A percentile compares a stretch with the other conserved stretches of the same genome.
These are phyloP conservation scores for Coniella lustricola DNA, from an alignment of 2,329 filamentous ascomycete species.

Conservation along the genomic window DNA sequence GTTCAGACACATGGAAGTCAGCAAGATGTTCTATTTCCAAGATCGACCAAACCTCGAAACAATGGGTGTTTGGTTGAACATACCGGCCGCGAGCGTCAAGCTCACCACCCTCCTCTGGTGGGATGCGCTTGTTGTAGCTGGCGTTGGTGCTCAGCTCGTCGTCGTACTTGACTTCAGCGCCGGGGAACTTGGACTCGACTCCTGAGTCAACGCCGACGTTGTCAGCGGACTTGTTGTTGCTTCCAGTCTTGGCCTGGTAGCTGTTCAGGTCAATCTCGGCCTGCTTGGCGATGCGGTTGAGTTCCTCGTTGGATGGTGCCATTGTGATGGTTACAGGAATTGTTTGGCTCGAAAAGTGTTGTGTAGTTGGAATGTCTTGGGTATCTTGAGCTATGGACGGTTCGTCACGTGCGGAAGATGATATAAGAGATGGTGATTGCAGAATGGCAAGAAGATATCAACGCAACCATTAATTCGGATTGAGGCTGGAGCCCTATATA, in stretches of 20 bases:
- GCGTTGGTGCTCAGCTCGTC: constrained; percentile 38
- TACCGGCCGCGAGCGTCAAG: constrained; percentile 39
- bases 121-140: constrained; percentile 39
- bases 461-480: too few relatives aligned
- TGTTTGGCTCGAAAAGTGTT: neutral
- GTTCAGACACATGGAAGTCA: constrained; percentile 8
- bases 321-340: constrained; percentile 2
- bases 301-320: constrained; percentile 25
- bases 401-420: too few relatives aligned
- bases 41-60: too few relatives aligned
- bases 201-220: constrained; percentile 36
- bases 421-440: too few relatives aligned
- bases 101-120: constrained; percentile 37
- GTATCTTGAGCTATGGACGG: too few relatives aligned
- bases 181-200: constrained; percentile 37
- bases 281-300: constrained; percentile 36
- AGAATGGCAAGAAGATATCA: too few relatives aligned
- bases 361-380: neutral
- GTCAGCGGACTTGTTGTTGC: constrained; percentile 31
- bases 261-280: constrained; percentile 42
- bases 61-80: constrained; percentile 7
- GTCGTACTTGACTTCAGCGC: constrained; percentile 32
- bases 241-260: constrained; percentile 41
- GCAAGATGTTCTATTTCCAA: neutral
- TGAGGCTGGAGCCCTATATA: too few relatives aligned